Evolutionary conservation across 345 rosid genomes (phyloP), one percentile per base, ranked within the genome.

Genomic region (Zanthoxylum bungeanum): DNA sequence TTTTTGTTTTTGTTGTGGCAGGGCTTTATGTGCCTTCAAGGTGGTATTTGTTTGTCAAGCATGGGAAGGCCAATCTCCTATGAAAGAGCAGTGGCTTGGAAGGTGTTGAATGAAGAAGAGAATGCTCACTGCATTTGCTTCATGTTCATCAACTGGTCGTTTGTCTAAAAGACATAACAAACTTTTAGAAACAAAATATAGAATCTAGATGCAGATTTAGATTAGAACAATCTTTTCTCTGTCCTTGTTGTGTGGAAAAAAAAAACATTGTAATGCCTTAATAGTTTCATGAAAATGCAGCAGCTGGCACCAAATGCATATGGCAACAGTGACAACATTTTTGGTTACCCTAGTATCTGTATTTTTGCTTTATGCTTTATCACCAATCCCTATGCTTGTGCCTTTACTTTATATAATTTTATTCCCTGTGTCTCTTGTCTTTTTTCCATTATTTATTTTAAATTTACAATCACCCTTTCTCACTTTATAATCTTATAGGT

Each of bases 141-240:
- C 83, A 84, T 86, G 94, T 93, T 95, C 86, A 83, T 89, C 78
- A 95, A 89, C 77, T 95, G 99, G 98, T 95, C 96, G 40, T 95
- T 95, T 64, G 80, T 92, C 31, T 95, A 80, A 92, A 75, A 36
- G 62, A 58, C 62, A 4, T 1, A 58, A 57, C 1, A 31, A 27
- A 51, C 44, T 17, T 16, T 11, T n/a, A n/a, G n/a, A 42, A 24
- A 37, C n/a, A 73, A 37, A 47, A 42, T 3, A 33, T 74, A 65
- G 75, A 53, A 44, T 59, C 57, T 28, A n/a, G 60, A 61, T 11
- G 42, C 9, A 73, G 21, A 22, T 73, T 10, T 77, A 68, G 73
- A 57, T 28, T 77, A 73, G 66, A 68, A 44, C 53, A 68, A n/a
- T 49, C 65, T 21, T 42, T 66, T 58, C 24, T 53, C 14, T 7